phyloP scores from a whole-genome alignment of 768 basidiomycete genomes.

The Sporobolomyces roseus region DNA sequence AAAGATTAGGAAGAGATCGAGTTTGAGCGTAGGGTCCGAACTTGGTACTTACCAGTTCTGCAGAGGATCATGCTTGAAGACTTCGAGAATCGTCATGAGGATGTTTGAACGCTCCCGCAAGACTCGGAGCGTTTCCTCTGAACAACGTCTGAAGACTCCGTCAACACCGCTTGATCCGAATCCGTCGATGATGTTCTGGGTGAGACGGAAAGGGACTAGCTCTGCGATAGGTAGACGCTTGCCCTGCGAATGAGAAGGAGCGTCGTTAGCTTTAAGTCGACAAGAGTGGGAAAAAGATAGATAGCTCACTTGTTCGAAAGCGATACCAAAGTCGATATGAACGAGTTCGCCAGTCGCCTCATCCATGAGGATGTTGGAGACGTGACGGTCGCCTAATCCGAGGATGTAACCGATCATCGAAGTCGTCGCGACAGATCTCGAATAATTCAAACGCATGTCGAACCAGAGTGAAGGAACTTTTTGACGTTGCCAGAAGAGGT shows the following conservation, averaged over 20 bases:
- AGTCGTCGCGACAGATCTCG: slow-evolving; percentile 84
- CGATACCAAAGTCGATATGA: slow-evolving; percentile 94
- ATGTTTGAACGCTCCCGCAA: slow-evolving; percentile 77
- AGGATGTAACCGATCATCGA: slow-evolving; percentile 90
- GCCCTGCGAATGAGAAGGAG: slow-evolving; percentile 58
- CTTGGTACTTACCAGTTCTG: slow-evolving; percentile 74
- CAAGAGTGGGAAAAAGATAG: background rate
- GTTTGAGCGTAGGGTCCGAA: too few relatives aligned
- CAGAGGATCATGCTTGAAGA: slow-evolving; percentile 93
- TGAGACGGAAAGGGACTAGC: slow-evolving; percentile 89
- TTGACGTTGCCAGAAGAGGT: slow-evolving; percentile 87
- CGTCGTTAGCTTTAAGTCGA: background rate
- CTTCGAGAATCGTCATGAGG: slow-evolving; percentile 90
- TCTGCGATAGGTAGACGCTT: slow-evolving; percentile 74
- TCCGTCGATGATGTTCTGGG: slow-evolving; percentile 87
- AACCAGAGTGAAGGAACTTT: slow-evolving; percentile 89
- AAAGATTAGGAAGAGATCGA: slow-evolving; percentile 44
- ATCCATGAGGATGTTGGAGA: slow-evolving; percentile 87
- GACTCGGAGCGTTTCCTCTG: slow-evolving; percentile 90
- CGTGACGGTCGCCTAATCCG: slow-evolving; percentile 88
- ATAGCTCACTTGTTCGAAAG: slow-evolving; percentile 65
- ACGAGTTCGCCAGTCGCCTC: slow-evolving; percentile 76
- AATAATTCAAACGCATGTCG: slow-evolving; percentile 79
- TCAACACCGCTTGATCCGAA: slow-evolving; percentile 84
- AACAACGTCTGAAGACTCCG: slow-evolving; percentile 90